These are phyloP conservation scores for Plasmodium gallinaceum DNA, from an alignment of 169 alveolate genomes.

Conservation along the genomic window DNA sequence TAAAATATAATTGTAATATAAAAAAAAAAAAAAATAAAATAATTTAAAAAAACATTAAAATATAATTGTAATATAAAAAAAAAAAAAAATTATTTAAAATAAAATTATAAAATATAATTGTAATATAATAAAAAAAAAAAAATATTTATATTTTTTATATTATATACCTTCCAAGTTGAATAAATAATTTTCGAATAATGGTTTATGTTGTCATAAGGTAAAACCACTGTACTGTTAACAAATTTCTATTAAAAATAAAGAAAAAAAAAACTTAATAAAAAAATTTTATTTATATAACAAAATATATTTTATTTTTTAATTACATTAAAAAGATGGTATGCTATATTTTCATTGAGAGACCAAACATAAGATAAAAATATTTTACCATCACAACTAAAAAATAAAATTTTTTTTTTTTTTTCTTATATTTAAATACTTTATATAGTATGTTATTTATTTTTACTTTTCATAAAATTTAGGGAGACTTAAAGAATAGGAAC, in stretches of 20 bases:
- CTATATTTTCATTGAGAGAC: conserved; percentile 69
- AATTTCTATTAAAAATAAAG: conserved; percentile 16
- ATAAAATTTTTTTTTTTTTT: not conserved
- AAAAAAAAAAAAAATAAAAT: not conserved
- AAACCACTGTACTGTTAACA: conserved; percentile 20
- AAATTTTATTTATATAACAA: not conserved
- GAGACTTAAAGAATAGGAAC: conserved; percentile 67
- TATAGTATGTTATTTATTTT: not conserved
- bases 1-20: not conserved
- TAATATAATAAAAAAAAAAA: too few species aligned
- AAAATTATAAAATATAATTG: not conserved
- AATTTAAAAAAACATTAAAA: not conserved
- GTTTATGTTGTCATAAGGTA: conserved; percentile 30
- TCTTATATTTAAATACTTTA: not conserved
- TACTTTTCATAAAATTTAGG: conserved; percentile 73
- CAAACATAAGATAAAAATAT: conserved; percentile 47
- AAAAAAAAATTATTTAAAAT: not conserved
- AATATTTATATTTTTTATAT: not conserved
- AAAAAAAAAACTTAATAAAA: not conserved
- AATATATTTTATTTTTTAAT: not conserved
- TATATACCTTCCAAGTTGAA: conserved; percentile 54
- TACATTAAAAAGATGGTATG: conserved; percentile 56
- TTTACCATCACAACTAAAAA: conserved; percentile 70
- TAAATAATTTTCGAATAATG: conserved; percentile 70
- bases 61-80: not conserved